These are phyloP conservation scores for Globisporangium recalcitrans DNA, from an alignment of 352 stramenopile genomes.

Conservation along the genomic window DNA sequence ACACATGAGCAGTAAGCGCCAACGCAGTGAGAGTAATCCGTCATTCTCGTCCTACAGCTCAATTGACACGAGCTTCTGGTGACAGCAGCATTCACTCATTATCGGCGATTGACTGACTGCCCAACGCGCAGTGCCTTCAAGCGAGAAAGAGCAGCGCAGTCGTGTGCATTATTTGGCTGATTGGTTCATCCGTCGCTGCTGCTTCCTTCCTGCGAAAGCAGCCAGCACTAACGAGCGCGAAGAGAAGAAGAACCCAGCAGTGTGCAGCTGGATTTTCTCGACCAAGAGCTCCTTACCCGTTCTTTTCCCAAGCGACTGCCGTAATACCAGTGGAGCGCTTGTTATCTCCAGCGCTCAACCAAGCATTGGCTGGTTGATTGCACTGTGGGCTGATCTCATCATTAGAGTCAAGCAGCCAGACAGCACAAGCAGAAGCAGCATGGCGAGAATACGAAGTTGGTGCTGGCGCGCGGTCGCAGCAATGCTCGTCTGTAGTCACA, in stretches of 20 bases:
- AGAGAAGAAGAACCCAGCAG: background rate
- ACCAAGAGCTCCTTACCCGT: background rate
- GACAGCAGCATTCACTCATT: background rate
- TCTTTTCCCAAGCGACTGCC: background rate
- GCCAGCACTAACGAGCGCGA: background rate
- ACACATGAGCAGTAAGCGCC: background rate
- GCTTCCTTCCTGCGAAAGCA: background rate
- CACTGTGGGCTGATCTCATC: background rate
- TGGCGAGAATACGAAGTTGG: conserved; percentile 13
- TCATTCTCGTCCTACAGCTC: conserved; percentile 2
- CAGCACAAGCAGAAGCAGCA: background rate
- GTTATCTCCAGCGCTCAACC: background rate
- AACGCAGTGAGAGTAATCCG: background rate
- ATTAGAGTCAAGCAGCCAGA: background rate
- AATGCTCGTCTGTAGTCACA: background rate
- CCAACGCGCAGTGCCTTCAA: background rate
- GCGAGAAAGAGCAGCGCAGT: conserved; percentile 1
- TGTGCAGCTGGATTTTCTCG: background rate
- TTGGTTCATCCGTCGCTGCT: background rate
- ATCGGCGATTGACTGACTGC: background rate
- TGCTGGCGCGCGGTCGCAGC: background rate
- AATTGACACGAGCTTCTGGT: background rate
- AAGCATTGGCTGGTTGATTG: background rate
- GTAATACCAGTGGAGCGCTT: background rate
- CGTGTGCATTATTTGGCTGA: background rate